Evolutionary conservation across 176 grass and related monocot genomes (phyloP), one percentile per base, ranked within the genome.

Genomic region (Rhipidocladum racemiflorum): DNA sequence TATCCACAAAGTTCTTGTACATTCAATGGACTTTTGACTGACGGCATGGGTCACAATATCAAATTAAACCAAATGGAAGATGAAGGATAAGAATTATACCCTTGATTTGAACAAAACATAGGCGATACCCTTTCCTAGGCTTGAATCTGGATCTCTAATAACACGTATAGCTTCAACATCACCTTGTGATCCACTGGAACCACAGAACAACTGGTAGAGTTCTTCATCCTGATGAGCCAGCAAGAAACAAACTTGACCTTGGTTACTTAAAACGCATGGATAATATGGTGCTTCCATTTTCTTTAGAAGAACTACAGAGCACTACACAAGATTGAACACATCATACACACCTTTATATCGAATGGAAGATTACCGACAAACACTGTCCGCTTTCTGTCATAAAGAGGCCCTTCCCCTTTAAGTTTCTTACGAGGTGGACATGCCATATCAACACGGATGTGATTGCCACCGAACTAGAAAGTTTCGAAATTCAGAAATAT

Each of bases 341-440:
- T 29, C 28, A 46, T 25, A 17, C 68, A 62, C 75, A 99, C 96
- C 89, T 93, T 99, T 42, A 99, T 87, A 85, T 95, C 96, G 78
- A 99, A 99, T 38, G 96, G 96, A 76, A 99, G 83, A 84, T 95
- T 99, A 45, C 96, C 96, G 53, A 99, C 91, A 87, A 99, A 99
- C 30, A 99, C 66, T 43, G 96, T 99, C 71, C 85, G 81, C 70
- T 99, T 99, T 87, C 91, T 88, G 67, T 99, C 96, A 90, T 95
- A 99, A 32, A 99, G 85, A 64, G 96, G 83, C 9, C 85, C 87
- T 80, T 90, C 92, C 77, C 90, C 92, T 91, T 51, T 88, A 48
- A 91, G 62, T 57, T 99, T 95, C 70, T 99, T 99, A 30, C 89
- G 87, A 85, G 96, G 96, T 7, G 92, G 91, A 24, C 91, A 95